Evolutionary conservation across 2,329 filamentous ascomycete species (phyloP), one percentile per base, ranked within the genome.

Genomic region (Hypoxylon sp.): DNA sequence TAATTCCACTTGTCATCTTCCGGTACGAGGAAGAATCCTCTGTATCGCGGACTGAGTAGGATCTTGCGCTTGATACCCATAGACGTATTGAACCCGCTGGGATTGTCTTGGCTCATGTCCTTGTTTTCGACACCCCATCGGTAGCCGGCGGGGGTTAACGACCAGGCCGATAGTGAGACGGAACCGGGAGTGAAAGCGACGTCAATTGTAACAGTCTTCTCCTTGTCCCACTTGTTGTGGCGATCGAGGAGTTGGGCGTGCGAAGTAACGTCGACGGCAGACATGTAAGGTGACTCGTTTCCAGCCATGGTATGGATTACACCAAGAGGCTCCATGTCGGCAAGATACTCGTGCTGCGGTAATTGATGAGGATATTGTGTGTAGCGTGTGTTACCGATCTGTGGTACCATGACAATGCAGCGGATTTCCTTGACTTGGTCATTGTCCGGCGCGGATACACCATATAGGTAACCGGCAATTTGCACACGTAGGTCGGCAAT

Each of bases 61-160:
- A 99, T 84, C 83, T 99, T 97, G 74, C 93, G 94, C 84, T 98
- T 98, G 81, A 97, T 92, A 57, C 96, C 96, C 88, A 98, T 97
- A 65, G 85, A 89, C 27, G 93, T 97, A 64, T 90, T 91, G 84
- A 99, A 99, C 42, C 97, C 97, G 71, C 94, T 91, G 0, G 97
- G 96, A 79, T 97, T 93, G 79, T 99, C 96, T 69, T 93, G 97
- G 74, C 92, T 91, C 61, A 90, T 89, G 81, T 99, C 97, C 82
- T 92, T 95, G 86, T 99, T 99, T 78, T 98, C 93, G 1, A 90
- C 93, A 71, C 96, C 96, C 96, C 97, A 99, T 80, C 95, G 95
- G 85, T 97, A 98, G 57, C 96, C 96, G 70, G 91, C 86, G 1
- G 96, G 94, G 1, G 93, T 98, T 44, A 99, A 88, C 3, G 92